Base-by-base conservation (phyloP, 2,329 filamentous ascomycete genomes). In the Xylaria multiplex region DNA sequence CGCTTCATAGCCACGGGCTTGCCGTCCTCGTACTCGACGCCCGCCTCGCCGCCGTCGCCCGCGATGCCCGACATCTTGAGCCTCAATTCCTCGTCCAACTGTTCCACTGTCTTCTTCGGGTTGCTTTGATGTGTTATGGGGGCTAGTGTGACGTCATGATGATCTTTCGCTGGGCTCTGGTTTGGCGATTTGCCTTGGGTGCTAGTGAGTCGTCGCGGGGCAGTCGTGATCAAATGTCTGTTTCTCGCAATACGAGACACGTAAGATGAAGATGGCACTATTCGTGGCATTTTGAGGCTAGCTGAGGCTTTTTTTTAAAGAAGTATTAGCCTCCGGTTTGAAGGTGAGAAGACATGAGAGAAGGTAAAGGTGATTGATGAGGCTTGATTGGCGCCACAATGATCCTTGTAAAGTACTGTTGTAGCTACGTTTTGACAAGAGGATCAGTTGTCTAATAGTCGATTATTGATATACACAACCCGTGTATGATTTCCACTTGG, bases 1-100 rank as follows among this genome's bases (percentile, higher is more conserved):
- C 91, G 82, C 79, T 93, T 93, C 85, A 94, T 90, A 0, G 89
- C 83, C 6, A 88, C 88, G 0, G 91, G 87, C 75, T 90, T 85
- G 0, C 92, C 92, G 71, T 92, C 85, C 76, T 94, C 91, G 66
- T 91, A 90, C 77, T 93, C 91, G 4, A 94, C 80, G 0, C 91
- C 92, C 2, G 90, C 83, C 30, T 85, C 86, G 8, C 92, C 91
- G 3, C 91, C 91, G 48, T 90, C 91, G 0, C 91, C 91, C 0
- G 90, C 84, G 35, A 90, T 81, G 11, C 84, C 86, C 70, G 91
- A 88, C 72, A 94, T 83, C 67, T 88, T 91, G 65, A 83, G 76
- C 46, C 83, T 83, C 27, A 94, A 76, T 70, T 93, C 91, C 67
- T 87, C 86, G 72, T 94, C 91, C 1, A 87, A 77, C 71, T 93